Percentiles rank a stretch among this genome's conserved stretches.
These are phyloP conservation scores for Penicillium verhagenii DNA, from an alignment of 495 filamentous ascomycete species.

Conservation along the genomic window DNA sequence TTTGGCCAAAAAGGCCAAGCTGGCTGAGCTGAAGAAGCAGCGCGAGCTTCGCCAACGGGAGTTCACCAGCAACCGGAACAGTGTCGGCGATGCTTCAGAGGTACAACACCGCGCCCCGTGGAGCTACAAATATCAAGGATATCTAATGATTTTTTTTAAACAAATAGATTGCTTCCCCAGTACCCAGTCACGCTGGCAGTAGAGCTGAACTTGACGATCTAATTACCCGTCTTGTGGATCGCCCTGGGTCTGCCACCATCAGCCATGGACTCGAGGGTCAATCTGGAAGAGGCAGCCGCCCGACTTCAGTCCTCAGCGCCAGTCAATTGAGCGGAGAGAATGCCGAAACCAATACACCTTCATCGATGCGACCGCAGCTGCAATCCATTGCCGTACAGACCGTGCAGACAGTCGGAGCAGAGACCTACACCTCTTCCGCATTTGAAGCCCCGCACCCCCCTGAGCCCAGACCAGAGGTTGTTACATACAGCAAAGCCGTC, in stretches of 20 bases:
- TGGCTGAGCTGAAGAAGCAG: slow-evolving; percentile 92
- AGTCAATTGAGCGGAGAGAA: slow-evolving; percentile 71
- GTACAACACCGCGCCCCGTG: slow-evolving; percentile 32
- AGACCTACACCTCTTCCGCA: slow-evolving; percentile 66
- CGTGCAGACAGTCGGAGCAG: slow-evolving; percentile 67
- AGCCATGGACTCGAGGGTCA: slow-evolving; percentile 61
- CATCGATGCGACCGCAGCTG: slow-evolving; percentile 35
- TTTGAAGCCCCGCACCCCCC: slow-evolving; percentile 69
- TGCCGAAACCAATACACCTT: slow-evolving; percentile 47
- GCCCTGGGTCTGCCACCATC: slow-evolving; percentile 70
- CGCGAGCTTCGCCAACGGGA: slow-evolving; percentile 78
- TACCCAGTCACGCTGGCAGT: slow-evolving; percentile 65
- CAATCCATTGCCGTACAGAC: slow-evolving; percentile 63
- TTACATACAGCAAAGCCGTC: slow-evolving; percentile 93
- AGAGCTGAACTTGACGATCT: slow-evolving; percentile 80
- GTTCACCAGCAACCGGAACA: slow-evolving; percentile 60
- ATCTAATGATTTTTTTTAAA: slow-evolving; percentile 13
- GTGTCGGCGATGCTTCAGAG: slow-evolving; percentile 57
- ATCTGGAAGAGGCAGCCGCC: slow-evolving; percentile 72
- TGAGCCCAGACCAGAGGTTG: slow-evolving; percentile 71
- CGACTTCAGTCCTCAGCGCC: slow-evolving; percentile 77
- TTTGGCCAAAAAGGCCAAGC: slow-evolving; percentile 86
- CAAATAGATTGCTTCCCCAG: slow-evolving; percentile 64
- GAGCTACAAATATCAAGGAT: slow-evolving; percentile 2
- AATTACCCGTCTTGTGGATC: slow-evolving; percentile 75